A percentile compares a stretch with the other conserved stretches of the same genome.
phyloP scores from a whole-genome alignment of 768 basidiomycete genomes.

The Tylopilus intermedius region DNA sequence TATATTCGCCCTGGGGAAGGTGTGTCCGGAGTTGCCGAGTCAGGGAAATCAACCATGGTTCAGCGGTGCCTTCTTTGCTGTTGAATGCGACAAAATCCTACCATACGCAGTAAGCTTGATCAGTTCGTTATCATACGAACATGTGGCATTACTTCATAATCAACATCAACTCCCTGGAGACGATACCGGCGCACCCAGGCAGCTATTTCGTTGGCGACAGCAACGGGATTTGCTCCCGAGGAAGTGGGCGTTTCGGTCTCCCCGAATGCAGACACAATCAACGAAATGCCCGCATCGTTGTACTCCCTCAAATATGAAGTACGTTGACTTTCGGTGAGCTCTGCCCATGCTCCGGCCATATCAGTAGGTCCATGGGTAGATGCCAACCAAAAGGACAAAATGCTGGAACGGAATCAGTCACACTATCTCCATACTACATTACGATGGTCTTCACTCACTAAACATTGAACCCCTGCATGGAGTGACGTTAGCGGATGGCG shows the following conservation, averaged over 20 bases:
- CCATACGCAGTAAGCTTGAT: neutral
- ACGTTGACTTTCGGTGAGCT: slow-evolving; percentile 34
- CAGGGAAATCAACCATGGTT: slow-evolving; percentile 29
- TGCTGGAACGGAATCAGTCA: slow-evolving; percentile 14
- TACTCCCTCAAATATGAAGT: slow-evolving; percentile 42
- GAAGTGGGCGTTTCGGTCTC: slow-evolving; percentile 36
- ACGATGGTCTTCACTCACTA: slow-evolving; percentile 19
- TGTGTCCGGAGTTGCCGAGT: slow-evolving; percentile 27
- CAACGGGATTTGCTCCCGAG: slow-evolving; percentile 33
- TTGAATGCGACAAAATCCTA: slow-evolving; percentile 32
- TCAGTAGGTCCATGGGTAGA: slow-evolving; percentile 35
- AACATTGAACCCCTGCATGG: slow-evolving; percentile 30
- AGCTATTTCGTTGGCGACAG: slow-evolving; percentile 38
- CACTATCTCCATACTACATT: neutral
- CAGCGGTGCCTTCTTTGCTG: neutral
- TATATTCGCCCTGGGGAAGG: slow-evolving; percentile 29
- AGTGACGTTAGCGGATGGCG: neutral
- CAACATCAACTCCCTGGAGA: slow-evolving; percentile 49
- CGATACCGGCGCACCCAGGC: slow-evolving; percentile 41
- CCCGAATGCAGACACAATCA: slow-evolving; percentile 53
- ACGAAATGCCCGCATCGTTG: slow-evolving; percentile 47
- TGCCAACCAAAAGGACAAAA: slow-evolving; percentile 38
- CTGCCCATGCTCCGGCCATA: slow-evolving; percentile 40
- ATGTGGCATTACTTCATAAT: slow-evolving; percentile 37
- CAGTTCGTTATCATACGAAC: neutral